Evolutionary conservation across 495 filamentous ascomycete genomes (phyloP).

Genomic region (Tuber brumale): DNA sequence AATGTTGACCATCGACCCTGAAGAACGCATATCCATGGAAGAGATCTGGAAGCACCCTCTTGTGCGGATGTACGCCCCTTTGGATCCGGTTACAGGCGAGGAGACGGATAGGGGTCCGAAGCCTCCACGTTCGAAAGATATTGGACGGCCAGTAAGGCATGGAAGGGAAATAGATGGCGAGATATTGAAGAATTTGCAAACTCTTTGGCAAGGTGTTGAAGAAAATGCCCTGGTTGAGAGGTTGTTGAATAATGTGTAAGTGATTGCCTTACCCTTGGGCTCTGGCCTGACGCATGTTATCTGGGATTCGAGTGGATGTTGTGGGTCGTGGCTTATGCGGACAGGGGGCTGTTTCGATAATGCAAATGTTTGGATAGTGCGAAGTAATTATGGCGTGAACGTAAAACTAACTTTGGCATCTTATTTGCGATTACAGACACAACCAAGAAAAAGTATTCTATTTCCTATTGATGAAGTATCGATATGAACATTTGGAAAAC

Average conservation of each 20-base stretch:
- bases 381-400: slow-evolving; percentile 15
- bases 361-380: slow-evolving; percentile 4
- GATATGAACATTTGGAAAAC: slow-evolving; percentile 75
- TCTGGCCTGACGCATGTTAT: slow-evolving; percentile 22
- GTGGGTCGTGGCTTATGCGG: neutral
- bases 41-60: slow-evolving; percentile 80
- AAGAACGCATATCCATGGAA: slow-evolving; percentile 65
- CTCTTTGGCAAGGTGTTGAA: slow-evolving; percentile 75
- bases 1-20: slow-evolving; percentile 68
- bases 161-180: slow-evolving; percentile 65
- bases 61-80: slow-evolving; percentile 64
- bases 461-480: slow-evolving; percentile 68
- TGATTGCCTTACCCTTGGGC: slow-evolving; percentile 22
- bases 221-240: slow-evolving; percentile 63
- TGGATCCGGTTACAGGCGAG: slow-evolving; percentile 20
- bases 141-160: slow-evolving; percentile 48
- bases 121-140: slow-evolving; percentile 51
- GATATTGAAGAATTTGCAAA: slow-evolving; percentile 72
- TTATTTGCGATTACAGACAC: slow-evolving; percentile 46
- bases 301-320: slow-evolving; percentile 1
- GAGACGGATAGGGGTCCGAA: slow-evolving; percentile 42
- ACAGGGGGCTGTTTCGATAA: neutral
- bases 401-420: slow-evolving; percentile 34
- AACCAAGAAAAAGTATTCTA: slow-evolving; percentile 93
- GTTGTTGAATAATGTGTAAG: slow-evolving; percentile 64